Percentiles rank a stretch among this genome's conserved stretches.
These are phyloP conservation scores for Balamuthia mandrillaris DNA, from an alignment of 208 protist species.

Conservation along the genomic window DNA sequence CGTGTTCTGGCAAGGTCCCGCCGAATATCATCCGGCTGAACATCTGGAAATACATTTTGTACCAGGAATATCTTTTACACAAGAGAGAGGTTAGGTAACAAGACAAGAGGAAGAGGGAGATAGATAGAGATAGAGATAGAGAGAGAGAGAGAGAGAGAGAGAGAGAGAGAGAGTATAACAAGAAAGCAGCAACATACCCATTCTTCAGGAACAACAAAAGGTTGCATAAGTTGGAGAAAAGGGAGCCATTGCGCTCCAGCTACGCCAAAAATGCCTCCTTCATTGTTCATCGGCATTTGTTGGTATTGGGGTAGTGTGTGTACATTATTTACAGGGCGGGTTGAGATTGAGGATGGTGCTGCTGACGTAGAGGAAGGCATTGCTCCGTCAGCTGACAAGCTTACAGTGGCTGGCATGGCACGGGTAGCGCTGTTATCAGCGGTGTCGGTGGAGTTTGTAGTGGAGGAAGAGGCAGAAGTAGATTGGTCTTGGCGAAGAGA, in stretches of 20 bases:
- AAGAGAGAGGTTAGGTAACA: neutral
- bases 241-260: too few relatives aligned
- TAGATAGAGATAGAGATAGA: too few relatives aligned
- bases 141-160: too few relatives aligned
- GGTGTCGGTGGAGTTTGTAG: neutral
- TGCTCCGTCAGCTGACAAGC: neutral
- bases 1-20: neutral
- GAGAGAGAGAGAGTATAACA: too few relatives aligned
- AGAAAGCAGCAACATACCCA: neutral
- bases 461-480: neutral
- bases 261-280: too few relatives aligned
- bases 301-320: too few relatives aligned
- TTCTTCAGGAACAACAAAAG: neutral
- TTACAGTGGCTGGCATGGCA: neutral
- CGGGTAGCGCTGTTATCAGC: neutral
- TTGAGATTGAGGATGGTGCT: neutral
- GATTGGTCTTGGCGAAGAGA: neutral
- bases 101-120: neutral
- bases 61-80: neutral
- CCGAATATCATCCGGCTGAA: neutral
- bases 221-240: too few relatives aligned
- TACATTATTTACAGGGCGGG: neutral
- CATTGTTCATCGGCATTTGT: too few relatives aligned
- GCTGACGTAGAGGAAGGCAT: neutral
- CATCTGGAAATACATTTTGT: slow-evolving; percentile 11